These are phyloP conservation scores for Puccinia horiana DNA, from an alignment of 1,284 basidiomycete species.

Conservation along the genomic window DNA sequence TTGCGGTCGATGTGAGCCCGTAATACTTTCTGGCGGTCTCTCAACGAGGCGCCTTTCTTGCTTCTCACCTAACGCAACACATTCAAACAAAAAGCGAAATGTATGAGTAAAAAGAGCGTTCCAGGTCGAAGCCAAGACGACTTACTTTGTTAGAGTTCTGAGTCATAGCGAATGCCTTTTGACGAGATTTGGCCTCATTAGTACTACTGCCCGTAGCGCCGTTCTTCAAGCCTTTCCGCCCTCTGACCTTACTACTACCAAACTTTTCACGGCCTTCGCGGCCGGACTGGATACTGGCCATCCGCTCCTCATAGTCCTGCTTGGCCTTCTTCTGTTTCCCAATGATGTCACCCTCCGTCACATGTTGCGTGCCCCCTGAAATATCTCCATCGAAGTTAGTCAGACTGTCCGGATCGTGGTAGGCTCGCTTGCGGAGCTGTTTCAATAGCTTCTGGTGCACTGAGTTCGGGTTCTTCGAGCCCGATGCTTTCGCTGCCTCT, in stretches of 20 bases:
- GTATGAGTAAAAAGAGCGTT: neutral
- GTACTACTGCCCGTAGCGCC: conserved; percentile 53
- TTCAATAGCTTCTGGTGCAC: conserved; percentile 77
- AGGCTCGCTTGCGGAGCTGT: conserved; percentile 62
- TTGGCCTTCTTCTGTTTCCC: conserved; percentile 93
- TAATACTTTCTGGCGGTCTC: conserved; percentile 46
- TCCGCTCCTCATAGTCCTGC: conserved; percentile 88
- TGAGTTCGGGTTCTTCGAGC: conserved; percentile 71
- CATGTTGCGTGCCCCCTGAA: conserved; percentile 57
- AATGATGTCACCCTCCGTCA: conserved; percentile 88
- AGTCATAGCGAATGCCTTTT: conserved; percentile 48
- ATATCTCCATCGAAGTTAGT: conserved; percentile 55
- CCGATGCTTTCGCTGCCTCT: conserved; percentile 67
- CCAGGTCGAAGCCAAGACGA: neutral
- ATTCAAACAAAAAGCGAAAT: neutral
- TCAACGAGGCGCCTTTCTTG: conserved; percentile 45
- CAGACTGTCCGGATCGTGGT: conserved; percentile 21
- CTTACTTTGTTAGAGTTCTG: conserved; percentile 45
- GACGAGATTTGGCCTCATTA: conserved; percentile 47
- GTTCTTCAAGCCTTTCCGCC: conserved; percentile 58
- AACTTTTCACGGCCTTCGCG: conserved; percentile 95
- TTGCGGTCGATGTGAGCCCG: conserved; percentile 46
- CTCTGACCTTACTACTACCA: conserved; percentile 61
- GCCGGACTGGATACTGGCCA: conserved; percentile 87
- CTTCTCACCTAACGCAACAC: conserved; percentile 24